Percentiles rank a stretch among this genome's conserved stretches.
Evolutionary conservation across 345 rosid genomes (phyloP).

Genomic region (Citrus sp.): DNA sequence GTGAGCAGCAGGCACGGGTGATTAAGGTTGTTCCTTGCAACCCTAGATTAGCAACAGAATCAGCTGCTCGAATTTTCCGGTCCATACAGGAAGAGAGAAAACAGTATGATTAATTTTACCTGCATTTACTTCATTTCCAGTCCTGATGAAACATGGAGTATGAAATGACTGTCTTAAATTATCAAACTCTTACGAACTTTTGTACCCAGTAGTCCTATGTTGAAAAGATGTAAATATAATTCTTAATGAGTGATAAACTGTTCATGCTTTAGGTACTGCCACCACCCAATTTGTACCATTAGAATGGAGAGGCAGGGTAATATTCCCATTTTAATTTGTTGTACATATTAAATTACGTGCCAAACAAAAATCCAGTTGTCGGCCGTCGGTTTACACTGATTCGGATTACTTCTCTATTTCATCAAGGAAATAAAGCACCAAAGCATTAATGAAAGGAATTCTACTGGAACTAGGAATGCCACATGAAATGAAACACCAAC

Average conservation of each 20-base stretch:
- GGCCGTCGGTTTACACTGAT: no score
- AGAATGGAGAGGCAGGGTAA: neutral
- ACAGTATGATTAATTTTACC: slow-evolving; percentile 28
- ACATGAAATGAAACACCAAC: neutral
- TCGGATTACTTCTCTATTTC: neutral
- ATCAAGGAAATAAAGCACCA: neutral
- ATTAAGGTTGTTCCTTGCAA: slow-evolving; percentile 64
- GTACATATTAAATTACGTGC: no score
- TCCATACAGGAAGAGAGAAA: slow-evolving; percentile 66
- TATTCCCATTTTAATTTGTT: no score
- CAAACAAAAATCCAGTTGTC: no score
- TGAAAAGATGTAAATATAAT: neutral
- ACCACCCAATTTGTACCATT: neutral
- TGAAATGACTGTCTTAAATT: neutral
- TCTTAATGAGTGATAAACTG: neutral
- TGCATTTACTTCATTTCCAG: neutral
- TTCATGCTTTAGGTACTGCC: neutral
- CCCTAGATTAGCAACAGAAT: slow-evolving; percentile 51
- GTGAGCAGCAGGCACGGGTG: slow-evolving; percentile 35
- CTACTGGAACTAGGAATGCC: neutral
- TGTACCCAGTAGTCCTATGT: neutral
- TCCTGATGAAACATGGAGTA: neutral
- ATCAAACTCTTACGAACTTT: neutral
- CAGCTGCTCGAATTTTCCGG: slow-evolving; percentile 59
- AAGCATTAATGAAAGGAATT: neutral